phyloP scores from a whole-genome alignment of 495 filamentous ascomycete genomes.

The Aspergillus egyptiacus region DNA sequence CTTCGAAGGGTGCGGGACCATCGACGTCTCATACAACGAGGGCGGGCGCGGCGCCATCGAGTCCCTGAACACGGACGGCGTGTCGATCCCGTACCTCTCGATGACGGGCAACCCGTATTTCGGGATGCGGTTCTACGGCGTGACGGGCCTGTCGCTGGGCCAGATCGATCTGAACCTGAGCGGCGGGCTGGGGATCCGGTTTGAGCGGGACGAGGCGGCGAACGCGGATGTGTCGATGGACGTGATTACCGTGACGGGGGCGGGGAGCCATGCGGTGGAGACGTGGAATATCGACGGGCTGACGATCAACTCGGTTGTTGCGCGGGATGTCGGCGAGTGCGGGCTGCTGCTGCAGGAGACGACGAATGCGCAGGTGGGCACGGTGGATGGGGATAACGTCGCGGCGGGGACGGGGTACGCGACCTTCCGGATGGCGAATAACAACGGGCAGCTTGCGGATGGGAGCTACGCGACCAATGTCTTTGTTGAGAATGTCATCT shows the following conservation, averaged over 20 bases:
- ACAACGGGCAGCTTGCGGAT: conserved; percentile 4
- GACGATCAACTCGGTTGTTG: conserved; percentile 10
- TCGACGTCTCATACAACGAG: conserved; percentile 7
- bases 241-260: conserved; percentile 7
- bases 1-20: conserved; percentile 16
- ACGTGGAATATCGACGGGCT: conserved; percentile 19
- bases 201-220: conserved; percentile 14
- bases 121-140: conserved; percentile 12
- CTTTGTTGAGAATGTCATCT: conserved; percentile 6
- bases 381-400: conserved; percentile 13
- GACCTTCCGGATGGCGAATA: conserved; percentile 13
- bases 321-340: conserved; percentile 14
- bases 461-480: conserved; percentile 13
- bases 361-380: conserved; percentile 10
- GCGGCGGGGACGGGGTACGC: conserved; percentile 12
- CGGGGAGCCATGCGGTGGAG: conserved; percentile 15
- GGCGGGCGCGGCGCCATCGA: conserved; percentile 11
- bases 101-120: conserved; percentile 15
- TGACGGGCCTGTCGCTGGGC: conserved; percentile 5
- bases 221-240: conserved; percentile 14
- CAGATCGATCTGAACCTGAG: conserved; percentile 13
- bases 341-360: conserved; percentile 11
- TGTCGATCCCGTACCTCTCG: conserved; percentile 9
- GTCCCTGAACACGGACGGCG: conserved; percentile 3
- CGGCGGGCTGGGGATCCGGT: conserved; percentile 14